Base-by-base conservation (phyloP, 306 rosid species). In the Trifolium repens region DNA sequence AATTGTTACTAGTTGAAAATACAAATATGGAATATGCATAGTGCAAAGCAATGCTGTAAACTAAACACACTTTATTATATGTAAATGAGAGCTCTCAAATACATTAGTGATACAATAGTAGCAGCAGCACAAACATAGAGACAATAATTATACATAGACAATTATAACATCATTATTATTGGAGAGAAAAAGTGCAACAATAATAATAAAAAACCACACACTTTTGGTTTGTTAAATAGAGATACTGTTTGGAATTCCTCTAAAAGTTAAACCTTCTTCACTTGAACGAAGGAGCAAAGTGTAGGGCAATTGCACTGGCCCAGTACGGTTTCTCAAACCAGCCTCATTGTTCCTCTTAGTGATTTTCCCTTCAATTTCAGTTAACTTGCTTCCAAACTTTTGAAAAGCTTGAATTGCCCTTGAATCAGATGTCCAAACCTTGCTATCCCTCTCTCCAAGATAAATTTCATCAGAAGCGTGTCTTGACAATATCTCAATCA, bases 241-340 rank as follows among this genome's bases (percentile, higher is more conserved):
- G 78, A 92, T 84, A 30, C 96, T 92, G 14, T 78, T 93, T 44
- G 97, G 97, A 72, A 88, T 88, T 35, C 98, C 98, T 71, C 81
- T 84, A n/a, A 85, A 86, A 2, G 96, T 89, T 2, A 93, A 82
- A 5, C 98, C 97, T 47, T 81, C 81, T 0, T 72, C 71, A 32
- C 98, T 89, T 0, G 86, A 55, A 54, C 91, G 98, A 82, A 77
- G 57, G 10, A 91, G 93, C 79, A 91, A 59, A 52, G 92, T 89
- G 64, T 93, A 93, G 0, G 96, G 96, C 65, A 89, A 40, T 9
- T 89, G 75, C 11, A 80, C 80, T 0, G 91, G 96, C 2, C 98
- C 94, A 24, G 1, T 1, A 5, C 98, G 69, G 59, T 89, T 89
- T 40, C 75, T 64, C 54, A 81, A 39, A 5, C 57, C 66, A 11